Evolutionary conservation across 169 alveolate species (phyloP), one percentile per base, ranked within the genome.

Genomic region (Besnoitia besnoiti): DNA sequence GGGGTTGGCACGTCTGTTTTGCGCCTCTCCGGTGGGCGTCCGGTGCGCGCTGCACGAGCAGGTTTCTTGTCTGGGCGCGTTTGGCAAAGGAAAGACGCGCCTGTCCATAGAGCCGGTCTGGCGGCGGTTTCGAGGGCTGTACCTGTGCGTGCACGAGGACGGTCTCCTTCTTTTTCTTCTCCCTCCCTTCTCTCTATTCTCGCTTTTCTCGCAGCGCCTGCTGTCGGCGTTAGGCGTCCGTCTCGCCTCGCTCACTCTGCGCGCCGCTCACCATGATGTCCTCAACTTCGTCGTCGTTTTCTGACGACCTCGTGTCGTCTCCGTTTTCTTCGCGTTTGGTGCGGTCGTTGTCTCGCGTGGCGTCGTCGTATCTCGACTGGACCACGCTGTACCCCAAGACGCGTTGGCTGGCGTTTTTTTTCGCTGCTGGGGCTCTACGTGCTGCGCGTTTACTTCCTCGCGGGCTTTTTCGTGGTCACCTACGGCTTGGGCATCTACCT

Each of bases 401-500:
- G 27, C 95, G 97, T 50, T 95, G 97, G 96, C 92, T 91, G 27
- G 62, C 55, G 44, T 89, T 95, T 49, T 82, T n/a, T 95, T 39
- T 67, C 79, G 27, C 67, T 95, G 39, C 40, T 95, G 51, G 85
- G 51, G 8, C 90, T 94, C 75, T 95, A 88, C 90, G 90, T 94
- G 5, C 44, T 91, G 30, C 95, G 97, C 49, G 96, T 95, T n/a
- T 94, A 92, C 27, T 44, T 39, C 37, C 55, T 90, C 19, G 77
- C 88, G 75, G 98, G 98, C 62, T 97, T 93, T 89, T 97, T 95
- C 88, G 97, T 97, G n/a, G 96, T 97, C 46, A 94, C 98, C 14
- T 97, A 97, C 90, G 97, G 97, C 30, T 93, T 97, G 46, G 96
- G 97, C n/a, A 96, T 97, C 61, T 96, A 96, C 93, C 93, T 97